A percentile compares a stretch with the other conserved stretches of the same genome.
phyloP scores from a whole-genome alignment of 345 rosid species.

The Acer negundo region DNA sequence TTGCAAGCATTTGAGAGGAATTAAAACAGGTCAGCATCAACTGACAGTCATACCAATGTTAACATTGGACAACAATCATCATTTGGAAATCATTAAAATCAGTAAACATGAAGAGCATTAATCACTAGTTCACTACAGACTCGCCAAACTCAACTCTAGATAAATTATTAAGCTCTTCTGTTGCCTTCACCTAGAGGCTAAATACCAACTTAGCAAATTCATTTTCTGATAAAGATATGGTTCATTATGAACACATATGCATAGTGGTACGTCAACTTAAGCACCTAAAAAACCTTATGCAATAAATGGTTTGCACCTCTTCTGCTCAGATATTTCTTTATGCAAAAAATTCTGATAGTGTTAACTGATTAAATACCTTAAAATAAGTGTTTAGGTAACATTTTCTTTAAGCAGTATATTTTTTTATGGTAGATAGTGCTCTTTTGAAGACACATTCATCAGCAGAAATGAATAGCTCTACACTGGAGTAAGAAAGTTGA shows the following conservation, averaged over 20 bases:
- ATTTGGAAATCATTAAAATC: background rate
- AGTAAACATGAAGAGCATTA: background rate
- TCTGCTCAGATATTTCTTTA: background rate
- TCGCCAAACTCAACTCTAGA: slow-evolving; percentile 1
- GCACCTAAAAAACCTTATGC: background rate
- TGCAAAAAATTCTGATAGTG: background rate
- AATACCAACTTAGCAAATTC: background rate
- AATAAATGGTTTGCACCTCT: background rate
- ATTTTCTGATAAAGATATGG: background rate
- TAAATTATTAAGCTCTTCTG: background rate
- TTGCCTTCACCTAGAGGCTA: background rate
- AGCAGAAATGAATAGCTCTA: background rate
- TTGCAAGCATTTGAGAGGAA: background rate
- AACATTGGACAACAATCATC: background rate
- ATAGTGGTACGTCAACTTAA: background rate
- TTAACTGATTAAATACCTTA: background rate
- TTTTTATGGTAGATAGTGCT: background rate
- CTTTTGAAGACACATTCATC: background rate
- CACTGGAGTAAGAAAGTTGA: background rate
- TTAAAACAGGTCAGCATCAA: background rate
- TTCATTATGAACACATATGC: background rate
- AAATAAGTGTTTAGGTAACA: background rate
- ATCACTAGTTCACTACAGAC: background rate
- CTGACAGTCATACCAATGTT: background rate
- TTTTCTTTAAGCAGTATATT: background rate